These are phyloP conservation scores for Mycena polygramma DNA, from an alignment of 768 basidiomycete genomes.

Conservation along the genomic window DNA sequence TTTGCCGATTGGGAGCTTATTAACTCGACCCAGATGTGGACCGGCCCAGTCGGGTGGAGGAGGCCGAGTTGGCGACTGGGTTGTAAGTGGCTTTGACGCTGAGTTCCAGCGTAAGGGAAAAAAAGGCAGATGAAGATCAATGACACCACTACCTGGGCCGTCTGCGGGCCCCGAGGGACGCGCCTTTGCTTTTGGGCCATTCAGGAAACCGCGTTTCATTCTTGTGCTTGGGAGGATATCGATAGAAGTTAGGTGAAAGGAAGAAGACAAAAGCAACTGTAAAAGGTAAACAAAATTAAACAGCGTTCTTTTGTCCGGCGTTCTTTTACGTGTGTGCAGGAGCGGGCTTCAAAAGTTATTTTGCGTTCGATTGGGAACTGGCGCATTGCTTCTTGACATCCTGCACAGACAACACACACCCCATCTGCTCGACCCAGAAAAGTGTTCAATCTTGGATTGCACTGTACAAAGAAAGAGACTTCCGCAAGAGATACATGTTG, in stretches of 20 bases:
- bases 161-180: conserved; percentile 8
- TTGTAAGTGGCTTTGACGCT: background rate
- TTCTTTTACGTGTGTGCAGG: too few species aligned
- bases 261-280: background rate
- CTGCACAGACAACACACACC: too few species aligned
- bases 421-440: too few species aligned
- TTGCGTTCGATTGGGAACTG: too few species aligned
- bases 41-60: too few species aligned
- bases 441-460: too few species aligned
- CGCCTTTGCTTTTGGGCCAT: conserved; percentile 37
- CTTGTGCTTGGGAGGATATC: background rate
- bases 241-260: background rate
- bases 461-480: too few species aligned
- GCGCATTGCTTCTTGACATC: too few species aligned
- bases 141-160: background rate
- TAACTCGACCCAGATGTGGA: too few species aligned
- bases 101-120: background rate
- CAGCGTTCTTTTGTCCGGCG: too few species aligned
- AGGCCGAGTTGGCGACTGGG: background rate
- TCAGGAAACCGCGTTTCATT: conserved; percentile 47
- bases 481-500: too few species aligned
- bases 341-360: too few species aligned
- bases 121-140: background rate
- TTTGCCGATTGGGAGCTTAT: conserved; percentile 17
- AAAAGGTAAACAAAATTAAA: background rate